These are phyloP conservation scores for Balakata baccata DNA, from an alignment of 345 rosid genomes.

Conservation along the genomic window DNA sequence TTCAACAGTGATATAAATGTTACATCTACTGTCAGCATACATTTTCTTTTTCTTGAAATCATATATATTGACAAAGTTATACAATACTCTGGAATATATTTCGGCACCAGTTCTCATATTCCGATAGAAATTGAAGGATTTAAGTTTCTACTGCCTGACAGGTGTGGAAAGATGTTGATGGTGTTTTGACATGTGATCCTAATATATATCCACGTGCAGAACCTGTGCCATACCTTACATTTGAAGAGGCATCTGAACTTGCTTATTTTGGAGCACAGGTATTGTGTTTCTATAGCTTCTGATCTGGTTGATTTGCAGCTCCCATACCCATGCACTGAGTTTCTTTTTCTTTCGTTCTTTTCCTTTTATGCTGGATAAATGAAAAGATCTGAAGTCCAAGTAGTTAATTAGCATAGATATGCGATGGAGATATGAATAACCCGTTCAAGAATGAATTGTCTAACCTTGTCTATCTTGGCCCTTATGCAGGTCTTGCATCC, in stretches of 20 bases:
- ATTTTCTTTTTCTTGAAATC: neutral
- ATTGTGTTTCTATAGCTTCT: conserved; percentile 9
- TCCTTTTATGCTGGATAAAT: too few species aligned
- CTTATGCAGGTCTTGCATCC: conserved; percentile 87
- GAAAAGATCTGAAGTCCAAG: neutral
- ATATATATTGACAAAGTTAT: neutral
- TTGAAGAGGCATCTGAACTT: conserved; percentile 98
- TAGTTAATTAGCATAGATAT: neutral
- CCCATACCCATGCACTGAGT: too few species aligned
- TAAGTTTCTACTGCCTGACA: conserved; percentile 25
- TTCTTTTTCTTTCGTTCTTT: neutral
- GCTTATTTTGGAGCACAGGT: conserved; percentile 99
- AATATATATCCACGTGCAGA: conserved; percentile 66
- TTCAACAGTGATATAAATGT: neutral
- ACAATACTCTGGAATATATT: conserved; percentile 4
- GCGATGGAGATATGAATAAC: neutral
- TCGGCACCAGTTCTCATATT: conserved; percentile 1
- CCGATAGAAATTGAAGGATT: conserved; percentile 5
- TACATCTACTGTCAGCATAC: neutral
- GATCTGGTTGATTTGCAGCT: neutral
- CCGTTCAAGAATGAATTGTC: neutral
- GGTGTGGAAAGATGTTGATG: conserved; percentile 99
- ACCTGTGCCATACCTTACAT: conserved; percentile 86
- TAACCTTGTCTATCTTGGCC: conserved; percentile 2
- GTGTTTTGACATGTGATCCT: conserved; percentile 98